Base-by-base conservation (phyloP, 2,329 filamentous ascomycete genomes). In the Westerdykella ornata region DNA sequence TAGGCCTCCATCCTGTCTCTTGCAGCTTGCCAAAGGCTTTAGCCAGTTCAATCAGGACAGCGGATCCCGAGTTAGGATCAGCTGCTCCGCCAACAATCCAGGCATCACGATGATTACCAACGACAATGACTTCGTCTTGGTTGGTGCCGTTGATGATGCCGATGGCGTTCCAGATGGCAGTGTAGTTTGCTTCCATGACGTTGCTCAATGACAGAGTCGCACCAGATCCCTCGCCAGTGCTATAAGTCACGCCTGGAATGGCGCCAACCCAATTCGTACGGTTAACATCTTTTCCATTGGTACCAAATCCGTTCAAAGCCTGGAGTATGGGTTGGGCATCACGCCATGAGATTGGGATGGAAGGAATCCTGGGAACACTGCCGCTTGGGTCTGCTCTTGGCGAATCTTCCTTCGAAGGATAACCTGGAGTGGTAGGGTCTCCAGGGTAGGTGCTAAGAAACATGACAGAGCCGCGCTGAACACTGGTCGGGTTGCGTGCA, bases 271-370 rank as follows among this genome's bases (percentile, higher is more conserved):
- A 67, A 4, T 53, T 49, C 3, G 65, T 68, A 9, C 67, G 59
- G 41, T 69, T 68, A 40, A 70, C 64, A 16, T 59, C 50, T 4
- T 41, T 49, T 9, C 64, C 65, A 15, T 77, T 76, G 6, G 84
- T 83, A 0, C 88, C 88, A 57, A 87, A 77, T 3, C 88, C 88
- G 55, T 95, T 92, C 37, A 95, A 71, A 1, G 88, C 84, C 56
- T 82, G 82, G 14, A 95, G 73, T 26, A 95, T 77, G 0, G 88
- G 88, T 16, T 94, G 66, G 1, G 84, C 88, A 50, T 94, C 88
- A 3, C 72, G 67, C 62, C 89, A 94, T 0, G 88, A 94, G 30
- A 95, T 85, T 2, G 88, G 88, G 5, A 94, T 70, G 1, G 88
- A 94, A 0, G 89, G 88, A 43, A 95, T 95, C 2, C 75, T 77